Evolutionary conservation across 768 basidiomycete species (phyloP), one percentile per base, ranked within the genome.

Genomic region (Kwoniella dejecticola): DNA sequence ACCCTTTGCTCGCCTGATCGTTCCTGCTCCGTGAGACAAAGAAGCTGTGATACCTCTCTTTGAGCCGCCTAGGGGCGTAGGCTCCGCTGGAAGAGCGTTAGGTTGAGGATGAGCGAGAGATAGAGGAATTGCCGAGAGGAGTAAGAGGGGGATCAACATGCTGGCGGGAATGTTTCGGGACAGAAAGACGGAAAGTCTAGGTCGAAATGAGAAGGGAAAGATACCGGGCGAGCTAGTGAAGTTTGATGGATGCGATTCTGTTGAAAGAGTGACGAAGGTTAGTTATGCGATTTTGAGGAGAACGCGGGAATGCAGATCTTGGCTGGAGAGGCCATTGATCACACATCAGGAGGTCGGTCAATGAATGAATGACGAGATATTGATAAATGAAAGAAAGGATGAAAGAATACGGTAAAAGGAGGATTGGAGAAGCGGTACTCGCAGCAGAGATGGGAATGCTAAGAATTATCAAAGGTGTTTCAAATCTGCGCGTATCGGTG

Each of bases 91-190:
- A 11, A 52, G 17, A 31, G 62, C 48, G 17, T 64, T 57, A 15
- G 64, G 54, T n/a, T 68, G 62, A 21, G 67, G 45, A 12, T 54
- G 13, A 17, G 64, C 59, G 57, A 72, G 65, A 1, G 63, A 36
- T 49, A 33, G 62, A 47, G 62, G 60, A 40, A 52, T 56, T 41
- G 54, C 57, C 30, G 42, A 57, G 24, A 45, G 30, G 11, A 31
- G 42, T 21, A 42, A 29, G 17, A 31, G 6, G 23, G 44, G 19
- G 15, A 31, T 56, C 24, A 46, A 41, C 38, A 44, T 46, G 38
- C 15, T 33, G 53, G 19, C 21, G 21, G 17, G 19, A n/a, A n/a
- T n/a, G n/a, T n/a, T n/a, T n/a, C n/a, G 31, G 17, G 33, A 21
- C 10, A 52, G 27, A 33, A 40, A 36, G 15, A 15, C 7, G 33